Conservation (phyloP, 179 eudicot species). For the Silene vulgaris region DNA sequence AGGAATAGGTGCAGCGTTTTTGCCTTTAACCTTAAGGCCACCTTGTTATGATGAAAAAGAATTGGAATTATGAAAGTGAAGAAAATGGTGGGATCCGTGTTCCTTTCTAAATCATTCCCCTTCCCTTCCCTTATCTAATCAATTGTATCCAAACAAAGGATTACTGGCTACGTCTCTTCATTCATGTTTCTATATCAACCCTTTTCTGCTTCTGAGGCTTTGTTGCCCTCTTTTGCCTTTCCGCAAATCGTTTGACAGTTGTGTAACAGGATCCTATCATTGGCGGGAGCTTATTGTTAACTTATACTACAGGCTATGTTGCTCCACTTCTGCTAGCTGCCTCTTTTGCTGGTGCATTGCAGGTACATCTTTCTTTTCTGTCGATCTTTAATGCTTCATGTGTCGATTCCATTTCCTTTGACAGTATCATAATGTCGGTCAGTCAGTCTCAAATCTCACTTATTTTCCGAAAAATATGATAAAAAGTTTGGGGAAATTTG, state of each 20-base stretch:
- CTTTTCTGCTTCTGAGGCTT: conserved; percentile 8
- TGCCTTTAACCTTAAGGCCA: not conserved
- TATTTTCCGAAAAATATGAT: not conserved
- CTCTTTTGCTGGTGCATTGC: conserved; percentile 97
- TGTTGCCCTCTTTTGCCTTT: not conserved
- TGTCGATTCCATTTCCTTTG: not conserved
- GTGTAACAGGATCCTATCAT: conserved; percentile 70
- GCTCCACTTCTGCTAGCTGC: conserved; percentile 98
- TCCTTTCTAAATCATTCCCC: too few relatives aligned
- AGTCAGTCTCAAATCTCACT: not conserved
- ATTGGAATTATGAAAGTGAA: too few relatives aligned
- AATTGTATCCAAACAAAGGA: too few relatives aligned
- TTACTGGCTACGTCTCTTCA: not conserved
- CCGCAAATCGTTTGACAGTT: conserved; percentile 1
- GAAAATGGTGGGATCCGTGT: too few relatives aligned
- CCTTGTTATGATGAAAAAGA: too few relatives aligned
- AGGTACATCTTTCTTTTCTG: conserved; percentile 42
- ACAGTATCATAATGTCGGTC: not conserved
- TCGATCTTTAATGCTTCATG: not conserved
- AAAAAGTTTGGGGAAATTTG: too few relatives aligned
- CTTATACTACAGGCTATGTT: conserved; percentile 92
- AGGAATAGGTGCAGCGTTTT: not conserved
- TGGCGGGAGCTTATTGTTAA: conserved; percentile 86
- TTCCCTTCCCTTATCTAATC: too few relatives aligned
- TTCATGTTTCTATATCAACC: not conserved